phyloP scores from a whole-genome alignment of 345 rosid species.

The Melaleuca alternifolia region DNA sequence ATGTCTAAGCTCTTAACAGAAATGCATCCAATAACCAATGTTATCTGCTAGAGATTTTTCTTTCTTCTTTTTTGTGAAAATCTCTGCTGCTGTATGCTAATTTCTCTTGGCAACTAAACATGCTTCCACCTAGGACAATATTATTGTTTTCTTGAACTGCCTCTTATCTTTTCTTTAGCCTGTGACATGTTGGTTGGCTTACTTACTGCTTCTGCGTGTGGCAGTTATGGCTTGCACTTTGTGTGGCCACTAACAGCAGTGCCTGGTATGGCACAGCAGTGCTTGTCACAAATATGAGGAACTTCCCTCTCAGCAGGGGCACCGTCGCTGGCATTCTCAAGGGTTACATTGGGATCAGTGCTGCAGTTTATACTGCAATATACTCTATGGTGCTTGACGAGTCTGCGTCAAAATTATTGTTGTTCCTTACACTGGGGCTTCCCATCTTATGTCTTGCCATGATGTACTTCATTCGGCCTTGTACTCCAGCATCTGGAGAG shows the following conservation, averaged over 20 bases:
- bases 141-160: background rate
- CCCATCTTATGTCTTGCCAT: slow-evolving; percentile 58
- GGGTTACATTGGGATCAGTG: slow-evolving; percentile 77
- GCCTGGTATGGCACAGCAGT: slow-evolving; percentile 88
- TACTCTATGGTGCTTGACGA: slow-evolving; percentile 47
- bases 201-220: background rate
- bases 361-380: slow-evolving; percentile 66
- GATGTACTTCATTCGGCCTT: slow-evolving; percentile 70
- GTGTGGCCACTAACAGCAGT: slow-evolving; percentile 62
- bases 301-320: slow-evolving; percentile 76
- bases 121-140: background rate
- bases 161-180: background rate
- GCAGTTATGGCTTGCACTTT: slow-evolving; percentile 78
- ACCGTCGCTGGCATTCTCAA: slow-evolving; percentile 80
- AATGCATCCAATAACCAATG: background rate
- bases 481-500: slow-evolving; percentile 80
- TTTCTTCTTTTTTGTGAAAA: background rate
- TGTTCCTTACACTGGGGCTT: slow-evolving; percentile 64
- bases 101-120: background rate
- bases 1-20: background rate
- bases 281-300: slow-evolving; percentile 90
- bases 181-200: background rate
- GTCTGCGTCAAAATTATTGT: slow-evolving; percentile 52
- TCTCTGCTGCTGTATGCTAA: background rate
- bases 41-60: background rate